Percentiles rank a stretch among this genome's conserved stretches.
phyloP scores from a whole-genome alignment of 805 yeast genomes.

The Ogataea ganodermae region DNA sequence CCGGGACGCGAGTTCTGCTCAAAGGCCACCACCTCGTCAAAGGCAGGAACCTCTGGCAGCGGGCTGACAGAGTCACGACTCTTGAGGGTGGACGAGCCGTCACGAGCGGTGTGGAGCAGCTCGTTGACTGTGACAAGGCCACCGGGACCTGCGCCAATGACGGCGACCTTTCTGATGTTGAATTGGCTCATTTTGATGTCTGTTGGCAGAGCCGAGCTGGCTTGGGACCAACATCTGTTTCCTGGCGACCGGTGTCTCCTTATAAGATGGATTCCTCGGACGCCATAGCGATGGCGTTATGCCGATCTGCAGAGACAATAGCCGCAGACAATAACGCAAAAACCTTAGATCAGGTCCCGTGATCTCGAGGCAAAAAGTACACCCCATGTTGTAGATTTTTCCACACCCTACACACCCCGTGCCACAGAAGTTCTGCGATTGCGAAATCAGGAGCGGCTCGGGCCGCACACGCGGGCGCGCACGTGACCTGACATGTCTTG shows the following conservation, averaged over 20 bases:
- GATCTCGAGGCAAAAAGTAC: not conserved
- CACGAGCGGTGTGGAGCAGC: constrained; percentile 25
- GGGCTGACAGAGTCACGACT: constrained; percentile 48
- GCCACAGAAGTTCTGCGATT: constrained; percentile 3
- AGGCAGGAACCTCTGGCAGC: constrained; percentile 49
- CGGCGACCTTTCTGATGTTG: constrained; percentile 44
- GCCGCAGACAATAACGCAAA: not conserved
- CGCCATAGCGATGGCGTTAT: not conserved
- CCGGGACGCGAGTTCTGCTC: constrained; percentile 62
- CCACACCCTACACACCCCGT: not conserved
- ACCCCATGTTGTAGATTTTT: not conserved
- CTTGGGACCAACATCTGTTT: no score
- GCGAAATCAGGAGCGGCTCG: not conserved
- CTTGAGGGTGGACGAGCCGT: constrained; percentile 22
- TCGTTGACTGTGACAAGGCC: constrained; percentile 55
- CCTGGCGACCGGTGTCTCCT: not conserved
- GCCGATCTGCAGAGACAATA: not conserved
- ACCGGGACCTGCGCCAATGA: constrained; percentile 78
- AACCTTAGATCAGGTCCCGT: constrained; percentile 1
- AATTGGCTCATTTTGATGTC: not conserved
- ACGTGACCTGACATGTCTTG: not conserved
- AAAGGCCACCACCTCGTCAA: constrained; percentile 52
- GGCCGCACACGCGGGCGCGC: not conserved
- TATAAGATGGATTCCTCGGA: not conserved
- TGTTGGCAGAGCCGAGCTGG: no score